Percentiles rank a stretch among this genome's conserved stretches.
These are phyloP conservation scores for Poronia punctata DNA, from an alignment of 495 filamentous ascomycete species.

Conservation along the genomic window DNA sequence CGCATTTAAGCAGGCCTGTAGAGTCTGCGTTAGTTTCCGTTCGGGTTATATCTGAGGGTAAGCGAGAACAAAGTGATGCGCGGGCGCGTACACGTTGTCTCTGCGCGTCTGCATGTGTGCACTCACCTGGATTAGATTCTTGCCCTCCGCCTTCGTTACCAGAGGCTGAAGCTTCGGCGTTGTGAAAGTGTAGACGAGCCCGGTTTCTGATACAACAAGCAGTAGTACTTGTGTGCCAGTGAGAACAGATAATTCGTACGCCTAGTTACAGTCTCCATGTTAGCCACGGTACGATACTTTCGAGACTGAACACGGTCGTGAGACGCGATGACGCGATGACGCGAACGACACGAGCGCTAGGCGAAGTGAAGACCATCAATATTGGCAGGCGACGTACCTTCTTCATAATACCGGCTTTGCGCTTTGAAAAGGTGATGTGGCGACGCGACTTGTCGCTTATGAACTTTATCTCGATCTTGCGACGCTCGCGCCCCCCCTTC, in stretches of 20 bases:
- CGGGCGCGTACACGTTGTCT: constrained; percentile 5
- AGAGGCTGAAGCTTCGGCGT: constrained; percentile 98
- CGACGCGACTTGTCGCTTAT: constrained; percentile 99
- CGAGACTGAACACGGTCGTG: too few species aligned
- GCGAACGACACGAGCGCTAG: constrained; percentile 19
- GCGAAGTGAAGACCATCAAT: constrained; percentile 5
- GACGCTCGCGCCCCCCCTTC: constrained; percentile 94
- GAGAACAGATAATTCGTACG: constrained; percentile 94
- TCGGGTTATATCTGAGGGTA: too few species aligned
- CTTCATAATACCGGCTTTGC: constrained; percentile 99
- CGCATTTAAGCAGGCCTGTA: constrained; percentile 91
- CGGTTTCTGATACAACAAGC: constrained; percentile 96
- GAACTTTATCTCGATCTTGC: constrained; percentile 99
- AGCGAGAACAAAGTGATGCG: too few species aligned
- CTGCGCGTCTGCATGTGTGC: constrained; percentile 6
- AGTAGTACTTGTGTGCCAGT: constrained; percentile 97
- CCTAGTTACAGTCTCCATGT: constrained; percentile 45
- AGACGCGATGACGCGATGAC: constrained; percentile 14
- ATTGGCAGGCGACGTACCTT: constrained; percentile 60
- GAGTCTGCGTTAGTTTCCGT: background rate
- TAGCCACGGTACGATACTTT: constrained; percentile 11
- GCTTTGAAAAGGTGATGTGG: constrained; percentile 99
- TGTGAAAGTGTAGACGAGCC: constrained; percentile 98
- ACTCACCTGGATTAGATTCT: constrained; percentile 97
- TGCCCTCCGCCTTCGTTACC: constrained; percentile 98